Evolutionary conservation across 768 basidiomycete species (phyloP).

Genomic region (Floccularia luteovirens): DNA sequence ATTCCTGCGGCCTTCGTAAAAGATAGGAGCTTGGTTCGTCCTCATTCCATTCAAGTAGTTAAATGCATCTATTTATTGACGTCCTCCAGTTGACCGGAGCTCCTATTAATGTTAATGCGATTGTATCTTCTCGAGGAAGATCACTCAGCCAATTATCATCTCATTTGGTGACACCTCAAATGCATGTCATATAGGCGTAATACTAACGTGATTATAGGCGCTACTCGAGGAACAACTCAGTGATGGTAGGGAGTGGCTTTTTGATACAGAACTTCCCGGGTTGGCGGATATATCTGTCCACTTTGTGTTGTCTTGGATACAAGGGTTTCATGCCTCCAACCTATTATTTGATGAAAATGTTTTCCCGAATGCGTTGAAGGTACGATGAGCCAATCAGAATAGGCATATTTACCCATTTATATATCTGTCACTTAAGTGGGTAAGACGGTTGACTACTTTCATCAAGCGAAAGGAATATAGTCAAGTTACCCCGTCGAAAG

Average conservation of each 20-base stretch:
- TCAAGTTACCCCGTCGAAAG: conserved; percentile 13
- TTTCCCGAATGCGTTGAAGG: conserved; percentile 34
- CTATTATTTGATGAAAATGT: conserved; percentile 26
- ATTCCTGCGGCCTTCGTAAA: conserved; percentile 36
- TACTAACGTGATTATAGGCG: conserved; percentile 10
- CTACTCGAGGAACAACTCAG: conserved; percentile 34
- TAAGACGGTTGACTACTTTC: conserved; percentile 27
- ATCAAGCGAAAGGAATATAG: conserved; percentile 20
- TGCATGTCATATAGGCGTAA: background rate
- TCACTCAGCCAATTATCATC: conserved; percentile 32
- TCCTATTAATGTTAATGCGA: conserved; percentile 28
- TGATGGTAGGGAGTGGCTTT: conserved; percentile 50
- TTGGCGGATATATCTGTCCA: conserved; percentile 47
- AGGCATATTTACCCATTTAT: background rate
- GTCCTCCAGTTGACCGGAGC: conserved; percentile 22
- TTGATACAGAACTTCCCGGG: conserved; percentile 43
- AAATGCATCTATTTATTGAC: background rate
- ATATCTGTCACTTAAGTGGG: conserved; percentile 30
- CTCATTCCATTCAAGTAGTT: background rate
- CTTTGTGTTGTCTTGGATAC: conserved; percentile 39
- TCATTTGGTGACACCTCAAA: conserved; percentile 32
- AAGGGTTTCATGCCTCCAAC: conserved; percentile 22
- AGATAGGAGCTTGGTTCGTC: conserved; percentile 38
- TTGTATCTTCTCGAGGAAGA: conserved; percentile 20
- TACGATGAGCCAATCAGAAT: conserved; percentile 13